These are phyloP conservation scores for Dothideomycetes sp. DNA, from an alignment of 2,329 filamentous ascomycete species.

Conservation along the genomic window DNA sequence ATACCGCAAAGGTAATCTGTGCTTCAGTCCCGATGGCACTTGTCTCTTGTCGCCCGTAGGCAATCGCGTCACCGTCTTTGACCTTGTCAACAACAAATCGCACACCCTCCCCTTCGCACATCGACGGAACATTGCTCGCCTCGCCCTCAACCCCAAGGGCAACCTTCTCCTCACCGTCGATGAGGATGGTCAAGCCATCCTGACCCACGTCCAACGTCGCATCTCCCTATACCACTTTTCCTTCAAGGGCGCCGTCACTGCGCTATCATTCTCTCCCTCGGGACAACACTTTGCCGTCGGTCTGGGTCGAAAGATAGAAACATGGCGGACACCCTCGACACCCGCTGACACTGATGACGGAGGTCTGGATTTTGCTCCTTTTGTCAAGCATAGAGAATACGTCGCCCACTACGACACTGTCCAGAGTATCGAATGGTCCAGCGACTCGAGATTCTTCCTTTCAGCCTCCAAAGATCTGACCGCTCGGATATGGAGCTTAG, in stretches of 20 bases:
- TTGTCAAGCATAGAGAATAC: constrained; percentile 77
- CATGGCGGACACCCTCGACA: constrained; percentile 91
- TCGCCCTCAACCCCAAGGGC: constrained; percentile 80
- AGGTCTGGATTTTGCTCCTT: constrained; percentile 88
- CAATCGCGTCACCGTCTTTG: constrained; percentile 91
- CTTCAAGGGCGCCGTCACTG: constrained; percentile 73
- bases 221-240: constrained; percentile 90
- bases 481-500: constrained; percentile 86
- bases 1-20: constrained; percentile 93
- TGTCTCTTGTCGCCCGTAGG: constrained; percentile 93
- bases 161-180: constrained; percentile 90
- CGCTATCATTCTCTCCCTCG: constrained; percentile 82
- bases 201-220: constrained; percentile 79
- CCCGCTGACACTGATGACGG: constrained; percentile 62
- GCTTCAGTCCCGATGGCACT: constrained; percentile 93
- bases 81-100: constrained; percentile 88
- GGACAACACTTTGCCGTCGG: constrained; percentile 85
- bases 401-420: constrained; percentile 83
- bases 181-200: constrained; percentile 84
- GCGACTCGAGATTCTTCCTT: constrained; percentile 89
- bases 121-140: constrained; percentile 79
- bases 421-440: constrained; percentile 84
- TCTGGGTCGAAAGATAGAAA: constrained; percentile 76
- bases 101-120: constrained; percentile 83
- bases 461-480: constrained; percentile 88